These are phyloP conservation scores for Claviceps africana DNA, from an alignment of 2,329 filamentous ascomycete species.

Conservation along the genomic window DNA sequence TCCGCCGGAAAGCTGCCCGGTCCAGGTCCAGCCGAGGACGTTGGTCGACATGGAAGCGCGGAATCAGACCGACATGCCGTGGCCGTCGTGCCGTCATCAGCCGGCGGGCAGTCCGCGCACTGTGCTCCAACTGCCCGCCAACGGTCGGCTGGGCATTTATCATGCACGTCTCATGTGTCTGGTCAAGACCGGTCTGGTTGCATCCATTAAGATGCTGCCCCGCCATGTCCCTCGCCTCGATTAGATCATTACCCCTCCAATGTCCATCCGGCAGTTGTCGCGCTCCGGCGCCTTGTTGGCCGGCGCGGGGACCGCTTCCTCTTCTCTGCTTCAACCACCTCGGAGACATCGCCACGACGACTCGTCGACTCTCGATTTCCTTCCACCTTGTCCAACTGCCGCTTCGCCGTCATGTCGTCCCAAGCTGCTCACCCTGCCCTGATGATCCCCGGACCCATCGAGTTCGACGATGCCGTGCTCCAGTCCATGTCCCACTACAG, in stretches of 20 bases:
- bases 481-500: conserved; percentile 92
- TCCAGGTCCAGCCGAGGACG: no score
- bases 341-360: not conserved
- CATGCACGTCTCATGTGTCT: no score
- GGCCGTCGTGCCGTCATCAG: no score
- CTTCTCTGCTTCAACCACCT: conserved; percentile 5
- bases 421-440: conserved; percentile 55
- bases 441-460: conserved; percentile 93
- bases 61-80: no score
- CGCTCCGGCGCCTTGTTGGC: not conserved
- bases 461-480: conserved; percentile 94
- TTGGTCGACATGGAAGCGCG: no score
- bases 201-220: not conserved
- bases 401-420: conserved; percentile 37
- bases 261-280: not conserved
- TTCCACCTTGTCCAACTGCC: not conserved
- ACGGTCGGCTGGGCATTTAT: no score
- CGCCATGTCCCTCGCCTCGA: not conserved
- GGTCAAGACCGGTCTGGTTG: no score
- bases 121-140: no score
- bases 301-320: not conserved
- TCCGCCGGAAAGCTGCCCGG: no score
- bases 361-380: not conserved
- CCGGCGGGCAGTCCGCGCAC: no score
- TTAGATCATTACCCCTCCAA: not conserved